Percentiles rank a stretch among this genome's conserved stretches.
Evolutionary conservation across 2,329 filamentous ascomycete genomes (phyloP).

Genomic region (Amylocarpus encephaloides): DNA sequence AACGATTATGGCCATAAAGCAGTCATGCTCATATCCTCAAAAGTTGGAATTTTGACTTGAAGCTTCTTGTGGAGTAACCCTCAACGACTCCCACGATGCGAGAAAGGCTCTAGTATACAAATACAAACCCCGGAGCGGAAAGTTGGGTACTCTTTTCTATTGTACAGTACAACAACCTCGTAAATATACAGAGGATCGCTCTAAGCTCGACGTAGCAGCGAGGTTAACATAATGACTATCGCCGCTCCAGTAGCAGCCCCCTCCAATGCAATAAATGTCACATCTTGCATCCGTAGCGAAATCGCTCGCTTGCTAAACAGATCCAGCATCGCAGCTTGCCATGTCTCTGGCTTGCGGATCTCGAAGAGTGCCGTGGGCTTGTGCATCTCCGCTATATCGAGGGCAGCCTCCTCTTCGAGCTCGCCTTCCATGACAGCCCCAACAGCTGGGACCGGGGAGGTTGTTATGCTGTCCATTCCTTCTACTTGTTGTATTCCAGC

Average conservation of each 20-base stretch:
- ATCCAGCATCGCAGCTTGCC: slow-evolving; percentile 47
- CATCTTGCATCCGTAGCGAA: slow-evolving; percentile 59
- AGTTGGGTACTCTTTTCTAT: slow-evolving; percentile 17
- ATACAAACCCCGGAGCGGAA: no score
- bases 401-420: not conserved
- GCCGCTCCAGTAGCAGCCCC: slow-evolving; percentile 60
- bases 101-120: no score
- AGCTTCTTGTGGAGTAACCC: no score
- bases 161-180: slow-evolving; percentile 20
- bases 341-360: slow-evolving; percentile 31
- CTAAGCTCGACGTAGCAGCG: slow-evolving; percentile 26
- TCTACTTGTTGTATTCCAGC: slow-evolving; percentile 22
- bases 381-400: slow-evolving; percentile 18
- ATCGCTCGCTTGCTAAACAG: slow-evolving; percentile 61
- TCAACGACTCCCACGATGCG: no score
- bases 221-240: slow-evolving; percentile 40
- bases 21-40: no score
- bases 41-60: no score
- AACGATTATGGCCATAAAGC: no score
- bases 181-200: slow-evolving; percentile 15
- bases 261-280: slow-evolving; percentile 64
- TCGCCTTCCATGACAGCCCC: slow-evolving; percentile 21
- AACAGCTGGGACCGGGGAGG: slow-evolving; percentile 16
- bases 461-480: slow-evolving; percentile 4
- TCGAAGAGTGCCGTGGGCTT: slow-evolving; percentile 14